Conservation (phyloP, 148 eudicot species). For the Polygonum maritimum region DNA sequence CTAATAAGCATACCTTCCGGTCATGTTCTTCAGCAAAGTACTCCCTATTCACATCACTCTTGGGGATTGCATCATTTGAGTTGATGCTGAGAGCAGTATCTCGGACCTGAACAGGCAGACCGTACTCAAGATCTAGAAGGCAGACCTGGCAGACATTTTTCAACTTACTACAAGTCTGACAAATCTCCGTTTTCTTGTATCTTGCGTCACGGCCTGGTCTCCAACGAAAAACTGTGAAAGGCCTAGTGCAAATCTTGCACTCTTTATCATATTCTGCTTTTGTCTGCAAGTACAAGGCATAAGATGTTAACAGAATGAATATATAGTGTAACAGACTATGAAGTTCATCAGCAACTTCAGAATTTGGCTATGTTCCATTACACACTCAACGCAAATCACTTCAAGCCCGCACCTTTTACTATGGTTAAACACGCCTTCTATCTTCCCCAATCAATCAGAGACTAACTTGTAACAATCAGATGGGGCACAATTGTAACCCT, state of each 20-base stretch:
- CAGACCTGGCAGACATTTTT: slow-evolving; percentile 98
- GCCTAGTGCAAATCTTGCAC: slow-evolving; percentile 92
- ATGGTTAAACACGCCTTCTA: background rate
- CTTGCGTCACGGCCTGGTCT: slow-evolving; percentile 98
- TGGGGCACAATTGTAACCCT: background rate
- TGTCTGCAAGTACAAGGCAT: slow-evolving; percentile 36
- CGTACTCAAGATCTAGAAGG: slow-evolving; percentile 94
- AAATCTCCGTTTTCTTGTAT: slow-evolving; percentile 80
- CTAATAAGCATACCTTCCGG: slow-evolving; percentile 55
- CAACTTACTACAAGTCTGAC: slow-evolving; percentile 90
- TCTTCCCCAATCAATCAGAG: background rate
- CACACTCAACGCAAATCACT: background rate
- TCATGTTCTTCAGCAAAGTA: slow-evolving; percentile 97
- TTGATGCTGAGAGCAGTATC: slow-evolving; percentile 87
- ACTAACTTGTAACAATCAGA: background rate
- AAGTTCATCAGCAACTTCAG: background rate
- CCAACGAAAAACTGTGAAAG: slow-evolving; percentile 97
- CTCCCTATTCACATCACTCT: slow-evolving; percentile 94
- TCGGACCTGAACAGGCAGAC: slow-evolving; percentile 93
- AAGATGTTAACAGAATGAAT: background rate
- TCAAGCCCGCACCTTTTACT: background rate
- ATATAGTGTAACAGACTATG: background rate
- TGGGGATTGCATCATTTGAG: slow-evolving; percentile 90
- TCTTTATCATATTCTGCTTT: slow-evolving; percentile 85
- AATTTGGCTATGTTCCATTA: background rate